Evolutionary conservation across 225 moss, liverwort and hornwort genomes (phyloP), one percentile per base, ranked within the genome.

Genomic region (Asterella californica): DNA sequence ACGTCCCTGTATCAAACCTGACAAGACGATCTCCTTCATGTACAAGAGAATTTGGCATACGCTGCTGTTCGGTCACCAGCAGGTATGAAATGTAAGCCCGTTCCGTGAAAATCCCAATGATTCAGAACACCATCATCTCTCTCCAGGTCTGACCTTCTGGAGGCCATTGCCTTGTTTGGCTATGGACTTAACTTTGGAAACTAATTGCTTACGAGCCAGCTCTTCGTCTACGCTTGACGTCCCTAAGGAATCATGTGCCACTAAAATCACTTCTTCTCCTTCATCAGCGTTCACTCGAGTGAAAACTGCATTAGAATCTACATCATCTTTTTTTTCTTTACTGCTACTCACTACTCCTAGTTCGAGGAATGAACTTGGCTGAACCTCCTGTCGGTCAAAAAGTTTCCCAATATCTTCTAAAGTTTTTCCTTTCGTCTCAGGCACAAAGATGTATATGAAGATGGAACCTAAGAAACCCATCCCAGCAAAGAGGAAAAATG

Each of bases 361-460:
- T 82, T 94, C 92, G 63, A 90, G 62, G 11, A 87, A 89, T 0
- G 84, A 68, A 83, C 82, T 79, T 63, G 83, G 61, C 36, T 9
- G 74, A 4, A 36, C 80, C 73, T 93, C 94, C 14, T 86, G 83
- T 36, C 80, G 36, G 49, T 95, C 92, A 68, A 99, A 99, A 73
- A 91, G 86, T 75, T 88, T 86, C 0, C 88, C 87, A 71, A 99
- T 95, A 66, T 90, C 99, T 87, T 99, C 99, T 73, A 99, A 61
- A 11, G 92, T 91, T 78, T 90, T 90, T 25, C 99, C 99, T 89
- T 99, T 99, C 25, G 94, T 95, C 86, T 99, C 99, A 19, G 95
- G 95, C 0, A 89, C 85, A 76, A 87, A 81, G 32, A 65, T 64
- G 79, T 95, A 99, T 0, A 99, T 89, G 38, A 99, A 99, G 22